These are phyloP conservation scores for Luzula sylvatica DNA, from an alignment of 176 grass and related monocot species.

Conservation along the genomic window DNA sequence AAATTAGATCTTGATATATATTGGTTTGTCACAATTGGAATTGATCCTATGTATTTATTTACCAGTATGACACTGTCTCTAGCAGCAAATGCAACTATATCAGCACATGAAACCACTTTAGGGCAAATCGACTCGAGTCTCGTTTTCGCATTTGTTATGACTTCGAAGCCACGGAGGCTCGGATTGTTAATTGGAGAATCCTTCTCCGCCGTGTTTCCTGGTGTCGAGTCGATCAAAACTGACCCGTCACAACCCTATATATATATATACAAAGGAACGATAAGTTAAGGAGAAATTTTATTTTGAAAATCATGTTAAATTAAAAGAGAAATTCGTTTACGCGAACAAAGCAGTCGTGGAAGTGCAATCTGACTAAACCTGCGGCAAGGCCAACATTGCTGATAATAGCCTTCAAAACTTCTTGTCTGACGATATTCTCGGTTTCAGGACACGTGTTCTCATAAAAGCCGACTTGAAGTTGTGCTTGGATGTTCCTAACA, in stretches of 20 bases:
- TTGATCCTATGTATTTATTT: background rate
- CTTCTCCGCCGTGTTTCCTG: conserved; percentile 18
- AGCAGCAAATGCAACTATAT: conserved; percentile 19
- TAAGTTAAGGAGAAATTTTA: background rate
- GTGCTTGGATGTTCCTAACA: conserved; percentile 1
- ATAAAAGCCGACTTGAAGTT: conserved; percentile 32
- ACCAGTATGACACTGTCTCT: conserved; percentile 14
- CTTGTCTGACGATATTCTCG: conserved; percentile 26
- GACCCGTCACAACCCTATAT: conserved; percentile 22
- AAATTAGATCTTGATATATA: background rate
- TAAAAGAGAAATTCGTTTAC: conserved; percentile 15
- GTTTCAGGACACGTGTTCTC: conserved; percentile 28
- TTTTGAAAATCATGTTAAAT: background rate
- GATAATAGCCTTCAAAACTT: conserved; percentile 15
- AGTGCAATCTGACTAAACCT: conserved; percentile 31
- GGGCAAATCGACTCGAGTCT: conserved; percentile 10
- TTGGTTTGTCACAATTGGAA: background rate
- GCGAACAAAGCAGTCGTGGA: conserved; percentile 45
- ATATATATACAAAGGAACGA: background rate
- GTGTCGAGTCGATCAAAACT: conserved; percentile 13
- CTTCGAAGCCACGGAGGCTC: conserved; percentile 5
- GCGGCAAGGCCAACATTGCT: conserved; percentile 25
- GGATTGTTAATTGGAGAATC: conserved; percentile 15
- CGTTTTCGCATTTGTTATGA: conserved; percentile 10
- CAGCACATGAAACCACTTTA: conserved; percentile 12